Evolutionary conservation across 257 asterid genomes (phyloP), one percentile per base, ranked within the genome.

Genomic region (Solanum piurae): DNA sequence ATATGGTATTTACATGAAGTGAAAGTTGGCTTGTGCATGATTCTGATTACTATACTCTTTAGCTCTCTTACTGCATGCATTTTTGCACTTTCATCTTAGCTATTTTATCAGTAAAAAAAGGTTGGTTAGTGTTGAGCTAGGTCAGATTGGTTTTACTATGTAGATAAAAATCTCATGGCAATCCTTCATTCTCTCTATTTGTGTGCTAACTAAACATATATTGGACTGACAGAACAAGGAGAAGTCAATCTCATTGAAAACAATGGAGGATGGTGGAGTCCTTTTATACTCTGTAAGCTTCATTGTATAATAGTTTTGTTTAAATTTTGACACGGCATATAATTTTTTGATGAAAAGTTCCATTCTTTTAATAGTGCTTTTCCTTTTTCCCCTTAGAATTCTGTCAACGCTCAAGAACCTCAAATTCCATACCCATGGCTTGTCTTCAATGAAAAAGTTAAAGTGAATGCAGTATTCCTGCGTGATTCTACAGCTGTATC

Each of bases 401-500:
- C 98, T 86, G 98, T 94, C 92, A 96, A 95, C 74, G 90, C 94
- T 87, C 96, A 92, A 91, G 98, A 94, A 87, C 89, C 92, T 86
- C 91, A 87, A 90, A 94, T 96, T 87, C 98, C 94, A 64, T 94
- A 91, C 89, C 99, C 99, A 52, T 96, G 99, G 99, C 92, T 96
- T 86, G 97, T 95, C 86, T 96, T 96, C 91, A 96, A 96, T 89
- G 99, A 96, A 89, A 96, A 96, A 91, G 90, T 96, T 73, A 96
- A 95, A 92, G 99, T 96, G 88, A 94, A 96, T 91, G 80, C 99
- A 75, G 98, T 96, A 31, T 95, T 94, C 92, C 94, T 96, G 73
- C 98, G 98, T 87, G 99, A 96, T 91, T 95, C 99, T 87, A 96
- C 98, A 83, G 99, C 95, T 66, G 93, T 96, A 86, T 95, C 98